Evolutionary conservation across 129 eudicot species (phyloP), one percentile per base, ranked within the genome.

Genomic region (Gnaphalium uliginosum): DNA sequence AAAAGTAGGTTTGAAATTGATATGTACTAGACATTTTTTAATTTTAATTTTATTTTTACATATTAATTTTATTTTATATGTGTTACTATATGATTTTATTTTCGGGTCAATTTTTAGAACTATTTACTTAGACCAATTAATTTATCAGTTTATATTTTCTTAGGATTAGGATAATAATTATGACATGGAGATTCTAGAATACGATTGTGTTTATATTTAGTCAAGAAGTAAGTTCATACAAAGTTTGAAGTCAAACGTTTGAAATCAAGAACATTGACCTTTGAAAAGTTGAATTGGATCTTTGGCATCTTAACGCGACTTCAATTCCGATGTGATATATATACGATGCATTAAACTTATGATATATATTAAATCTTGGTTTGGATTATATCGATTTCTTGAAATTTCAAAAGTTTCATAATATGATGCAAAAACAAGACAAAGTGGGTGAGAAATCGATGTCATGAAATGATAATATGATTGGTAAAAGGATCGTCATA

Each of bases 221-320:
- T 46, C 18, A 11, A 46, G 53, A 46, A 46, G 53, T 46, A 46
- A 46, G n/a, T 46, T 46, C 1, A 46, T 0, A 46, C 6, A 46
- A 14, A 14, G 53, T 57, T 57, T 57, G 10, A 57, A 22, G 66
- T 60, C 33, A 60, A 25, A 60, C 0, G 7, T 22, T 60, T 60
- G 66, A 60, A 24, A 60, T 23, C 32, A 23, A 3, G 30, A 60
- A 11, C 32, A 25, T 25, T 24, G 66, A 60, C 66, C 66, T 23
- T 61, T 61, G 66, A 61, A 61, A 13, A 2, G 66, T 60, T 25
- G 32, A 60, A 25, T 60, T 56, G 61, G 61, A 56, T 46, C 62
- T 9, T 57, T n/a, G 25, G 15, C 62, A 57, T 9, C 27, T 57
- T 57, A 18, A 57, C 1, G 62, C 18, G 18, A 57, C 62, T 57